phyloP scores from a whole-genome alignment of 352 stramenopile genomes.

The Pythium oligandrum region DNA sequence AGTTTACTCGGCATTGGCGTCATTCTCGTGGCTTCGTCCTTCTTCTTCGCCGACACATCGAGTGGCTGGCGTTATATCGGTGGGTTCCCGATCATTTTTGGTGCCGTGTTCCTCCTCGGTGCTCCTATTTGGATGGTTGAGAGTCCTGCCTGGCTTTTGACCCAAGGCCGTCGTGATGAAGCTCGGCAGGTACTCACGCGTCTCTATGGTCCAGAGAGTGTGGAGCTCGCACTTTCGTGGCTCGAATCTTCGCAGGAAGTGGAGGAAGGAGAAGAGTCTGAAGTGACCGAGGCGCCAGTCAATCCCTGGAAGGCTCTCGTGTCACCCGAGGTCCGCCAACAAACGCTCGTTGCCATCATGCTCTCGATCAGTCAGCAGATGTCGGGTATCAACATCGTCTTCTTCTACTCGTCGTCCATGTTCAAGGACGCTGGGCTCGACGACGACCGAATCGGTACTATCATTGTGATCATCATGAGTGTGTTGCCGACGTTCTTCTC shows the following conservation, averaged over 20 bases:
- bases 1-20: slow-evolving; percentile 41
- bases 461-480: too few species aligned
- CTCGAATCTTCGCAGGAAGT: slow-evolving; percentile 2
- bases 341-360: too few species aligned
- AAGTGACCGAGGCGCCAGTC: not conserved
- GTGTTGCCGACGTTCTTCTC: too few species aligned
- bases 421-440: too few species aligned
- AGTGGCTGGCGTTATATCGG: slow-evolving; percentile 49
- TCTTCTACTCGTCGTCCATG: too few species aligned
- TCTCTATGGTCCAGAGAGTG: slow-evolving; percentile 20
- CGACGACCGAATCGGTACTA: too few species aligned
- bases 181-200: slow-evolving; percentile 17
- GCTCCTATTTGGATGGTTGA: slow-evolving; percentile 20
- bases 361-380: too few species aligned
- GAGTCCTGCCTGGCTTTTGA: slow-evolving; percentile 28
- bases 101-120: slow-evolving; percentile 36
- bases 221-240: slow-evolving; percentile 18
- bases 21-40: slow-evolving; percentile 35
- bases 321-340: too few species aligned
- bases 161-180: slow-evolving; percentile 20
- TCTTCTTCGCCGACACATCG: slow-evolving; percentile 44
- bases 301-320: too few species aligned
- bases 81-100: slow-evolving; percentile 39
- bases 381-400: too few species aligned
- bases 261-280: not conserved